A percentile compares a stretch with the other conserved stretches of the same genome.
Evolutionary conservation across 2,329 filamentous ascomycete genomes (phyloP).

Genomic region (Didymella pomorum): DNA sequence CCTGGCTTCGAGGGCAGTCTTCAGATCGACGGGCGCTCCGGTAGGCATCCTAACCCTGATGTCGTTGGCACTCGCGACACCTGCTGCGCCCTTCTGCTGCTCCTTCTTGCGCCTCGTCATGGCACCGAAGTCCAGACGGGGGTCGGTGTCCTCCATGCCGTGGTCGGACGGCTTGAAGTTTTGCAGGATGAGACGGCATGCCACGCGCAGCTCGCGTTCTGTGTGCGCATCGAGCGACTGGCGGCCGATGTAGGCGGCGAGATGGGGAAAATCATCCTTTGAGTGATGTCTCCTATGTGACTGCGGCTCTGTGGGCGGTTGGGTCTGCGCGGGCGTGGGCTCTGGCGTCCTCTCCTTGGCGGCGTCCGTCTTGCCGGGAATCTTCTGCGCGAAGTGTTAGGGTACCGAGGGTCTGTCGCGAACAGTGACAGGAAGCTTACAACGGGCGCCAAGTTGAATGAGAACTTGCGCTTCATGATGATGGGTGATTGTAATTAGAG

Average conservation of each 20-base stretch:
- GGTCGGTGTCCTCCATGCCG: slow-evolving; percentile 48
- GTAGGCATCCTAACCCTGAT: slow-evolving; percentile 41
- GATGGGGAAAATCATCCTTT: slow-evolving; percentile 46
- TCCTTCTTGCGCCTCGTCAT: slow-evolving; percentile 28
- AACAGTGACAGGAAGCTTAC: slow-evolving; percentile 37
- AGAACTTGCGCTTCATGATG: slow-evolving; percentile 55
- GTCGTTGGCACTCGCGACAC: slow-evolving; percentile 21
- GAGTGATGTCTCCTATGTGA: slow-evolving; percentile 37
- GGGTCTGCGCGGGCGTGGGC: slow-evolving; percentile 27
- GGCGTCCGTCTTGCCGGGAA: slow-evolving; percentile 42
- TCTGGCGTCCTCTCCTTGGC: slow-evolving; percentile 42
- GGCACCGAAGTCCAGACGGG: slow-evolving; percentile 46
- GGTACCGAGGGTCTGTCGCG: neutral
- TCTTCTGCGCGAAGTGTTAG: slow-evolving; percentile 40
- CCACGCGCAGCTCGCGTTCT: slow-evolving; percentile 56
- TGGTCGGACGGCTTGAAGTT: slow-evolving; percentile 52
- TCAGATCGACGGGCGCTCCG: slow-evolving; percentile 42
- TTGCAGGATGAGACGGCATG: slow-evolving; percentile 56
- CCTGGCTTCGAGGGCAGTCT: slow-evolving; percentile 35
- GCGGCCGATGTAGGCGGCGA: slow-evolving; percentile 55
- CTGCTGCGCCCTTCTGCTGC: slow-evolving; percentile 28
- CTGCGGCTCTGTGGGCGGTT: slow-evolving; percentile 14
- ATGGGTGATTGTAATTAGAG: slow-evolving; percentile 6
- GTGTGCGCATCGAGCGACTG: slow-evolving; percentile 53
- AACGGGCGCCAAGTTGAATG: slow-evolving; percentile 54